Evolutionary conservation across 441 rosid species (phyloP), one percentile per base, ranked within the genome.

Genomic region (Aquilaria agallochum): DNA sequence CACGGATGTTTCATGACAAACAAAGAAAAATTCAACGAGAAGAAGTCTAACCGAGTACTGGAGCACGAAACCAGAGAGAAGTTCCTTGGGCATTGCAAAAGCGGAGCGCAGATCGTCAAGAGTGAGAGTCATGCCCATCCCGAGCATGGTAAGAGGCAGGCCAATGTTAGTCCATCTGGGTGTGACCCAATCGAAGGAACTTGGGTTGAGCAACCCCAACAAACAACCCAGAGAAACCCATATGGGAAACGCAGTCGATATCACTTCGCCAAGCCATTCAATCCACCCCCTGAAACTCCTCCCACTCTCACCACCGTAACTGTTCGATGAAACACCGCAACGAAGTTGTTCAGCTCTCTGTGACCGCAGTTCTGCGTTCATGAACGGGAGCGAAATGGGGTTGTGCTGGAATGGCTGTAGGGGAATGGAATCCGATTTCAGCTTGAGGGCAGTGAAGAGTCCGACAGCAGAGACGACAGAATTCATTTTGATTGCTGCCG

Each of bases 121-220:
- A 14, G 90, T 84, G 77, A 89, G 90, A 58, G 98, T 88, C 92
- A 88, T 88, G 27, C 95, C 96, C 98, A 89, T 92, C 20, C 98
- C 94, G 58, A 88, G 92, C 96, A 92, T 92, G 4, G 90, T 89
- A 59, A 86, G 59, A 14, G 90, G 80, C 34, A 92, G 67, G 42
- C 93, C 95, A 50, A 67, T 30, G 56, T 82, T 77, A 49, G 81
- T 82, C 90, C 72, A 84, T 52, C 75, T 72, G 15, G 98, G 96
- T 34, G 83, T 80, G 55, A 92, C 90, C 98, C 96, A 90, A 57
- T 67, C 63, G 82, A 81, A 92, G 15, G 80, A 63, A 64, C 63
- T 71, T 10, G 96, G 96, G 58, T 68, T 84, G 62, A 88, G 9
- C 56, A 92, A 68, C 59, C 94, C 96, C 74, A 84, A 60, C 14